phyloP scores from a whole-genome alignment of 768 basidiomycete genomes.

The Astraeus odoratus region DNA sequence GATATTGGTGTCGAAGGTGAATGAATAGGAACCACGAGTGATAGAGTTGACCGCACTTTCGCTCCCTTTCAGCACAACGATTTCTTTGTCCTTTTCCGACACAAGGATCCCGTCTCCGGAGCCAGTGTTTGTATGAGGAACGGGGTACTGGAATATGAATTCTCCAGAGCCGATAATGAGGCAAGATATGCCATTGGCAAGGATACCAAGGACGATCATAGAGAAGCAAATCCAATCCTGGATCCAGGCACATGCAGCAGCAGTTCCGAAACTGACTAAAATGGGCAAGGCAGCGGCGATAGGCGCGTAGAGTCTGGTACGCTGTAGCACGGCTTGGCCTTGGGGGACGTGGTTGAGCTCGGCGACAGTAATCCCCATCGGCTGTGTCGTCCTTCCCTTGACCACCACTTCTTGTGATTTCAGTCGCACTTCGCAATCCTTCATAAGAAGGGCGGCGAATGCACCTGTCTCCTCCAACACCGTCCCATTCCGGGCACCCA shows the following conservation, averaged over 20 bases:
- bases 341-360: slow-evolving; percentile 7
- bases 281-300: slow-evolving; percentile 21
- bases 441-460: slow-evolving; percentile 11
- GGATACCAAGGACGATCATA: slow-evolving; percentile 25
- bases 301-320: background rate
- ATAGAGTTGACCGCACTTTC: slow-evolving; percentile 23
- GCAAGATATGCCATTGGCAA: slow-evolving; percentile 23
- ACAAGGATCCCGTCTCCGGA: slow-evolving; percentile 25
- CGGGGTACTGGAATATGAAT: slow-evolving; percentile 11
- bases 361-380: slow-evolving; percentile 13
- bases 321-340: slow-evolving; percentile 9
- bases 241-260: slow-evolving; percentile 17
- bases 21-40: slow-evolving; percentile 20
- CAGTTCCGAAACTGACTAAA: slow-evolving; percentile 15
- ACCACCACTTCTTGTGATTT: background rate
- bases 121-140: slow-evolving; percentile 9
- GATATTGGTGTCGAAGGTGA: slow-evolving; percentile 7
- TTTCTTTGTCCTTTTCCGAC: slow-evolving; percentile 10
- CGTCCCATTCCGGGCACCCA: slow-evolving; percentile 22
- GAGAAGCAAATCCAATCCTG: slow-evolving; percentile 26
- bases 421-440: slow-evolving; percentile 14
- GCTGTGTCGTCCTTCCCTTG: slow-evolving; percentile 10
- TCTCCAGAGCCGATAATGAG: slow-evolving; percentile 20
- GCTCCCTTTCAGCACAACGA: slow-evolving; percentile 23
- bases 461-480: slow-evolving; percentile 21